Evolutionary conservation across 2,329 filamentous ascomycete genomes (phyloP).

Genomic region (Colletotrichum sansevieriae): DNA sequence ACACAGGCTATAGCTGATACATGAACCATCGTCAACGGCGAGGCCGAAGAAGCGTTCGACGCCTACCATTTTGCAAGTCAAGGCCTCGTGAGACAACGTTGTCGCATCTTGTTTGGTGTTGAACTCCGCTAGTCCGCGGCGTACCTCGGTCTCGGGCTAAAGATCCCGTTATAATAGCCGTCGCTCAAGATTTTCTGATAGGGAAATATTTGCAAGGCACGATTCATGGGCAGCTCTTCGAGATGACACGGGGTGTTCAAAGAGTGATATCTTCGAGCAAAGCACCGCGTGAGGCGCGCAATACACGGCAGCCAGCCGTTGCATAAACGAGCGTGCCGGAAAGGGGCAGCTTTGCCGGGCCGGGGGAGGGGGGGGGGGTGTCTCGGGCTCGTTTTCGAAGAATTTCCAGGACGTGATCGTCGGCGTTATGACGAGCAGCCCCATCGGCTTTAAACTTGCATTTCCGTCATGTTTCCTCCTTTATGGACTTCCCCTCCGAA

Average conservation of each 20-base stretch:
- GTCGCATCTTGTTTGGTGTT: not conserved
- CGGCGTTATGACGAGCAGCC: conserved; percentile 29
- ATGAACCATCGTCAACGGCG: not conserved
- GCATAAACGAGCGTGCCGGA: conserved; percentile 1
- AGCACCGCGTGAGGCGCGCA: not conserved
- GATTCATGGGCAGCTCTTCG: not conserved
- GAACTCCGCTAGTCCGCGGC: not conserved
- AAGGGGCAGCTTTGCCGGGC: conserved; percentile 24
- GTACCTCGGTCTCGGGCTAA: not conserved
- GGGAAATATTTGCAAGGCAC: conserved; percentile 12
- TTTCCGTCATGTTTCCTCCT: conserved; percentile 3
- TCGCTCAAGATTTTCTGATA: not conserved
- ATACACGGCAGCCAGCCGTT: conserved; percentile 7
- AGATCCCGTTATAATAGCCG: not conserved
- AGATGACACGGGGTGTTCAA: not conserved
- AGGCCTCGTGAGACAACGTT: not conserved
- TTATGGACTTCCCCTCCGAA: not conserved
- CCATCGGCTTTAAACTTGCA: conserved; percentile 29
- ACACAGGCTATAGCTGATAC: not conserved
- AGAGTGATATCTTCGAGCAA: not conserved
- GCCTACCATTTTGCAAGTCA: not conserved
- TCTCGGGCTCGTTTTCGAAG: conserved; percentile 3
- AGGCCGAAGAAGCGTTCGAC: not conserved
- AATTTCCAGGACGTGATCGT: conserved; percentile 14
- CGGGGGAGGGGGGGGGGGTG: too few relatives aligned